Conservation (phyloP, 2,329 filamentous ascomycete genomes). For the Alternaria conjuncta region DNA sequence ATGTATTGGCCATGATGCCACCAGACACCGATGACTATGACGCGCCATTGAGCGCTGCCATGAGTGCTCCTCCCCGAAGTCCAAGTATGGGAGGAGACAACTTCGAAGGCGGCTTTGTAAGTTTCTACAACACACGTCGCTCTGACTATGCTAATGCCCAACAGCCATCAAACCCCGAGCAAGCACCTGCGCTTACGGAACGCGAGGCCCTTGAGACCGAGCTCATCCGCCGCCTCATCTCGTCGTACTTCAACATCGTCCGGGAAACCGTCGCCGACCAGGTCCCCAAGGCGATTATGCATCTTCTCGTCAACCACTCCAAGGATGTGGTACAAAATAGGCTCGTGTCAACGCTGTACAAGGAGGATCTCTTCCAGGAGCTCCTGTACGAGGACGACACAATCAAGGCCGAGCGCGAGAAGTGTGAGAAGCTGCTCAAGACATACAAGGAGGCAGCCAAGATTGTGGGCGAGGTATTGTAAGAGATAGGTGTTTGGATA, state of each 20-base stretch:
- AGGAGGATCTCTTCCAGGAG: constrained; percentile 87
- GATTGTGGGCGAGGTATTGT: constrained; percentile 89
- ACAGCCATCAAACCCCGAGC: constrained; percentile 53
- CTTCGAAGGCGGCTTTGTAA: constrained; percentile 66
- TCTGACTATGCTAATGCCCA: constrained; percentile 23
- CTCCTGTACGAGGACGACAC: constrained; percentile 96
- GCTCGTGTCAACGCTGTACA: constrained; percentile 93
- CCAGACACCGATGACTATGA: constrained; percentile 53
- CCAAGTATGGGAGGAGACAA: constrained; percentile 8
- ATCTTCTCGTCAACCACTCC: constrained; percentile 96
- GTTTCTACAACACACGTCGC: constrained; percentile 36
- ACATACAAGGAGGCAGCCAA: constrained; percentile 98
- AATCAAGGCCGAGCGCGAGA: constrained; percentile 96
- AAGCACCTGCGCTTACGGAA: constrained; percentile 89
- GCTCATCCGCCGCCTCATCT: constrained; percentile 93
- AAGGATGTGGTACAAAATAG: constrained; percentile 98
- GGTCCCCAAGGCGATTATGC: constrained; percentile 98
- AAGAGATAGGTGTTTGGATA: constrained; percentile 23
- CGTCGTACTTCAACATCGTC: constrained; percentile 98
- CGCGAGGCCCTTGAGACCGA: constrained; percentile 97
- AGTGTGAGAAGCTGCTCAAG: constrained; percentile 93
- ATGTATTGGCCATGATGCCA: constrained; percentile 50
- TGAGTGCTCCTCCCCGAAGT: constrained; percentile 10
- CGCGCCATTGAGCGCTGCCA: constrained; percentile 42
- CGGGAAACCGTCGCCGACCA: constrained; percentile 98